These are phyloP conservation scores for Elsinoe ampelina DNA, from an alignment of 2,329 filamentous ascomycete species.

Conservation along the genomic window DNA sequence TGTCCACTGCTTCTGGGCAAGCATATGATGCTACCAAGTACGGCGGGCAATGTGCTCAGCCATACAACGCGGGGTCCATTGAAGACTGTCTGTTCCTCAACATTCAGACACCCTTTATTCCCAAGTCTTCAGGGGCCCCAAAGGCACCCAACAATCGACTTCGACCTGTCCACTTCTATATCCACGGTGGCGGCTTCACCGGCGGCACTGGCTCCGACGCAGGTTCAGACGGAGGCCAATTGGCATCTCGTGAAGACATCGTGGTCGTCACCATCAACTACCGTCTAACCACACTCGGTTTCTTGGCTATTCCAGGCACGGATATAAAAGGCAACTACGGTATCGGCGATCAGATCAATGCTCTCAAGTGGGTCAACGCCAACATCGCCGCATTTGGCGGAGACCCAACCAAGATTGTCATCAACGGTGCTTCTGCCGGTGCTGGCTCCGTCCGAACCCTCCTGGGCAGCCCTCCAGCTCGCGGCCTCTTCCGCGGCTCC, in stretches of 20 bases:
- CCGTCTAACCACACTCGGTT: conserved; percentile 49
- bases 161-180: conserved; percentile 43
- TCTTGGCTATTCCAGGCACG: conserved; percentile 48
- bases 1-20: conserved; percentile 38
- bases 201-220: conserved; percentile 34
- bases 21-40: conserved; percentile 39
- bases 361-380: conserved; percentile 38
- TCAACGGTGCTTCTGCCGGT: conserved; percentile 42
- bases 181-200: conserved; percentile 49
- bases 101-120: conserved; percentile 39
- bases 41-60: conserved; percentile 37
- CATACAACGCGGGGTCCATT: conserved; percentile 19
- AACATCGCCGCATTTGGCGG: conserved; percentile 42
- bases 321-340: conserved; percentile 47
- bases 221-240: conserved; percentile 43
- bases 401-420: conserved; percentile 38
- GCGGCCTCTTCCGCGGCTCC: conserved; percentile 39
- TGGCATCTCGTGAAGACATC: conserved; percentile 50
- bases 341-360: conserved; percentile 43
- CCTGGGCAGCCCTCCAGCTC: conserved; percentile 41
- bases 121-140: conserved; percentile 21
- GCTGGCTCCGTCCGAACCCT: conserved; percentile 49
- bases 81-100: conserved; percentile 44
- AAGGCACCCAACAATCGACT: conserved; percentile 31
- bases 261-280: conserved; percentile 54